Evolutionary conservation across 192 early-diverging fungal species (phyloP), one percentile per base, ranked within the genome.

Genomic region (Entomortierella beljakovae): DNA sequence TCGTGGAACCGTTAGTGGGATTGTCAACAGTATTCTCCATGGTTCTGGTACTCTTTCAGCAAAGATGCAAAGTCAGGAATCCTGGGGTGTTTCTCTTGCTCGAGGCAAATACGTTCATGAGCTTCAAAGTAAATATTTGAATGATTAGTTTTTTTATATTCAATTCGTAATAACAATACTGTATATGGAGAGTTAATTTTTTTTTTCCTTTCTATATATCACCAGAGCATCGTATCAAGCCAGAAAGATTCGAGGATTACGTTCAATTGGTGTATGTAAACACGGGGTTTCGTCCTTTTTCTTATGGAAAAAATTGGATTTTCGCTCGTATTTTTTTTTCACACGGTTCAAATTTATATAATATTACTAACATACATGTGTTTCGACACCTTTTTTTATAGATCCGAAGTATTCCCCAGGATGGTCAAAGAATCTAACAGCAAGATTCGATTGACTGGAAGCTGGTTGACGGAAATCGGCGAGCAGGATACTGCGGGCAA

Each of bases 381-480:
- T 18, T 31, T 31, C 15, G 34, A 10, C 26, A 25, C 23, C 20
- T 68, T 38, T 51, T 7, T 8, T 11, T 55, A 49, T 54, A 94
- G 92, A 6, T 81, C 91, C n/a, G 87, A 90, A 61, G 87, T 90
- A 55, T 95, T 92, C 70, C 92, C 93, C 7, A 84, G 86, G 26
- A 89, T 98, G 52, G 90, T 91, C 34, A 87, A 92, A 43, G 86
- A 93, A 61, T 91, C 90, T 33, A 85, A 87, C 37, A 94, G 92
- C 68, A 85, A 87, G 25, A 87, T 93, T 22, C 93, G 94, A 74
- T 82, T 98, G 22, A 95, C 92, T 63, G 96, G 96, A 38, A 94
- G 93, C 81, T 98, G 93, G 93, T 84, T 89, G 42, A 92, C 91
- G 23, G 90, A 95, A 64, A 92, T 98, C 72, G 96, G 96, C 11